These are phyloP conservation scores for Pichia cactophila DNA, from an alignment of 1,139 yeast genomes.

Conservation along the genomic window DNA sequence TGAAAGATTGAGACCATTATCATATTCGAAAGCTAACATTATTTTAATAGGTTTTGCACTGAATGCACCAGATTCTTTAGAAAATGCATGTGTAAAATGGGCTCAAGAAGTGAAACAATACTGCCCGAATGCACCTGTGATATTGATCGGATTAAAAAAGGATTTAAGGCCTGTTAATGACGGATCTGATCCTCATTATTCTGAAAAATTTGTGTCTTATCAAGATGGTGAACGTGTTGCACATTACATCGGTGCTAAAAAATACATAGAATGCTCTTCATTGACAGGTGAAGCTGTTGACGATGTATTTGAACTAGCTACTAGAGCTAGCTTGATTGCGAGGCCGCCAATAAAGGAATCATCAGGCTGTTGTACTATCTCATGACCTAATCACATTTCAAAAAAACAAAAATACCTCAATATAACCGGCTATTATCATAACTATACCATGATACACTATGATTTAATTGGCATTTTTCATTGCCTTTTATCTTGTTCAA, in stretches of 20 bases:
- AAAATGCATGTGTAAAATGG: constrained; percentile 67
- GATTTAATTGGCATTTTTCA: neutral
- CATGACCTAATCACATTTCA: constrained; percentile 14
- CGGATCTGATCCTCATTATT: constrained; percentile 27
- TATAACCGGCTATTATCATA: neutral
- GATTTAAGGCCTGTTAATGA: constrained; percentile 44
- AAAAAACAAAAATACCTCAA: neutral
- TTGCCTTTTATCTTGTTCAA: neutral
- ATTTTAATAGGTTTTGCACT: constrained; percentile 66
- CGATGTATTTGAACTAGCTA: constrained; percentile 70
- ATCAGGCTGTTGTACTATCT: constrained; percentile 37
- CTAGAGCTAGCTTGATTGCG: constrained; percentile 55
- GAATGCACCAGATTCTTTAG: constrained; percentile 61
- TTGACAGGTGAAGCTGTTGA: constrained; percentile 78
- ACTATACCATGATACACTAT: neutral
- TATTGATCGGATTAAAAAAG: constrained; percentile 63
- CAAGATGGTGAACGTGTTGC: constrained; percentile 57
- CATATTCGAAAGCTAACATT: constrained; percentile 70
- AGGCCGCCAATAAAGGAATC: constrained; percentile 32
- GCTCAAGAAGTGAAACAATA: constrained; percentile 59
- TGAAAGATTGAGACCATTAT: constrained; percentile 64
- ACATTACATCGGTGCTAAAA: constrained; percentile 58
- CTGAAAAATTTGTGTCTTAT: constrained; percentile 40
- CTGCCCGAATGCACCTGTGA: constrained; percentile 59
- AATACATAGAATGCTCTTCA: constrained; percentile 67